Base-by-base conservation (phyloP, 257 asterid species). In the Solanum arcanum region DNA sequence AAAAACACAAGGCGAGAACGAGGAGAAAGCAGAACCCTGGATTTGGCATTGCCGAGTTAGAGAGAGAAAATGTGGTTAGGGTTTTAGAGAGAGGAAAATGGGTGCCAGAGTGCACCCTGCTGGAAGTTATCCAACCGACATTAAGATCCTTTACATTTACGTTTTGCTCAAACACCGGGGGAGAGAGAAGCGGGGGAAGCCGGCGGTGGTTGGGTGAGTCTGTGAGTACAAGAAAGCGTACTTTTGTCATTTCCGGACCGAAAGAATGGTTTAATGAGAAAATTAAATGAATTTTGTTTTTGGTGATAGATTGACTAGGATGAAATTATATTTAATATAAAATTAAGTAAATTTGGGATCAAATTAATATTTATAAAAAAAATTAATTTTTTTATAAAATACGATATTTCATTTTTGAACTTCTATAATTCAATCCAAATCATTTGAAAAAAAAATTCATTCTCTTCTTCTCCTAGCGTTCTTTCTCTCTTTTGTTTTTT, bases 21-120 rank as follows among this genome's bases (percentile, higher is more conserved):
- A 87, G 68, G 62, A 92, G 88, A 87, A 90, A 78, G 41, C 83
- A 77, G 74, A 88, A 68, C 64, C 88, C 73, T 72, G 62, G 91
- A 91, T 88, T 90, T 49, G 70, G 83, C 78, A 86, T 85, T 37
- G 83, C 83, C 47, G 47, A 20, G 72, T 88, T 66, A 49, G 60
- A 25, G 84, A 33, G 72, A 47, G 89, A 84, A 72, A 52, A 83
- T 83, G 86, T 35, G 86, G 49, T 29, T 31, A 49, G 88, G 68
- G 73, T 75, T 72, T 56, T 35, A 69, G 70, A 69, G 64, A 82
- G 75, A 21, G 83, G 74, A 42, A 81, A 15, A 81, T 20, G 73
- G 83, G 91, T 66, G 76, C 85, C 75, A 42, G 33, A 21, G 47
- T 60, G 87, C 80, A 41, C 31, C 47, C 56, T 46, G 14, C 29